These are phyloP conservation scores for Quaeritorhiza haematococci DNA, from an alignment of 371 early-diverging fungal genomes.

Conservation along the genomic window DNA sequence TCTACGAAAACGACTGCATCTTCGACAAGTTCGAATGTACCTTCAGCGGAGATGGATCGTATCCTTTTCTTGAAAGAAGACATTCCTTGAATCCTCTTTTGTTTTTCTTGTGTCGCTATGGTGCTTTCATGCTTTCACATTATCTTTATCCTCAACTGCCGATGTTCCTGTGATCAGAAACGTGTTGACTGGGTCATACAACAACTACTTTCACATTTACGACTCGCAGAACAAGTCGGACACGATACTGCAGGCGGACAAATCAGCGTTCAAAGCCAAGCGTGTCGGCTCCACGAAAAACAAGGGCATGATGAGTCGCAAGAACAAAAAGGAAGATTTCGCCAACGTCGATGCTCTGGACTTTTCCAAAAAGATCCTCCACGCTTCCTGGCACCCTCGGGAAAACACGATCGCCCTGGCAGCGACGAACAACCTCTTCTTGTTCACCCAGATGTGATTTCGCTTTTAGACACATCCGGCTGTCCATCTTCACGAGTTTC, in stretches of 20 bases:
- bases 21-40: constrained; percentile 98
- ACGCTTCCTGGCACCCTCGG: constrained; percentile 96
- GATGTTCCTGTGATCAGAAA: constrained; percentile 17
- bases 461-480: constrained; percentile 4
- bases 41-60: constrained; percentile 86
- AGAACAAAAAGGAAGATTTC: constrained; percentile 65
- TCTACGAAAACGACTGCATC: constrained; percentile 98
- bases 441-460: constrained; percentile 54
- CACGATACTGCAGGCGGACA: constrained; percentile 92
- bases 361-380: constrained; percentile 92
- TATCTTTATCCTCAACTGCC: no score
- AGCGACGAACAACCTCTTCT: constrained; percentile 95
- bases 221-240: constrained; percentile 68
- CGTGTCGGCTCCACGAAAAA: constrained; percentile 57
- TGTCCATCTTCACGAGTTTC: no score
- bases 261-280: constrained; percentile 93
- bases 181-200: constrained; percentile 94
- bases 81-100: not conserved
- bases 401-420: constrained; percentile 95
- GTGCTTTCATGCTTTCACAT: no score
- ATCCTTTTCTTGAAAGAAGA: constrained; percentile 5
- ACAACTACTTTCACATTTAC: constrained; percentile 92
- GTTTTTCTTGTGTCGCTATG: no score
- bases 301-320: constrained; percentile 36
- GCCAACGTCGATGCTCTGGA: constrained; percentile 76